Percentiles rank a stretch among this genome's conserved stretches.
Conservation (phyloP, 371 early-diverging fungal genomes). For the Mycotypha africana region DNA sequence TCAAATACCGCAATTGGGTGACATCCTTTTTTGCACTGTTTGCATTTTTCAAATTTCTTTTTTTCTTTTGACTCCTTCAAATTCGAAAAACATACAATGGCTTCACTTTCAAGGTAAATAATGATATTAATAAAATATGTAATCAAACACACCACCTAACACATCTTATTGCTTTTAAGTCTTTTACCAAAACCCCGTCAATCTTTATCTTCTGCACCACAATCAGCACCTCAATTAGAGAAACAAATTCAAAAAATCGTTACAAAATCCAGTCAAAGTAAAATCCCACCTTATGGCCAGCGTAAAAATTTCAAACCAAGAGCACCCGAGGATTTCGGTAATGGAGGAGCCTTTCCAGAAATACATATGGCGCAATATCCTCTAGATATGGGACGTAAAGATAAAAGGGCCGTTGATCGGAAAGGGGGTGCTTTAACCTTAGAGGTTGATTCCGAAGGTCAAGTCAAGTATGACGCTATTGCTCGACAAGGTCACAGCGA, state of each 20-base stretch:
- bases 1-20: no score
- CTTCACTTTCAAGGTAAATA: slow-evolving; percentile 26
- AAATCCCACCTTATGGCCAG: slow-evolving; percentile 80
- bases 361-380: slow-evolving; percentile 90
- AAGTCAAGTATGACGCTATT: slow-evolving; percentile 87
- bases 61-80: no score
- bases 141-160: background rate
- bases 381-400: slow-evolving; percentile 86
- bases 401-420: slow-evolving; percentile 33
- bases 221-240: slow-evolving; percentile 26
- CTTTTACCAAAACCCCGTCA: slow-evolving; percentile 44
- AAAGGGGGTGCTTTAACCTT: slow-evolving; percentile 76
- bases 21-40: no score
- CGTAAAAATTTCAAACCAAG: slow-evolving; percentile 78
- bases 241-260: slow-evolving; percentile 33
- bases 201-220: slow-evolving; percentile 17
- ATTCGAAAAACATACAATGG: no score
- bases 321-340: slow-evolving; percentile 85
- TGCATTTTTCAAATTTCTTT: no score
- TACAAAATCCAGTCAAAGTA: slow-evolving; percentile 27
- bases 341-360: slow-evolving; percentile 96
- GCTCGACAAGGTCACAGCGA: slow-evolving; percentile 73
- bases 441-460: slow-evolving; percentile 87
- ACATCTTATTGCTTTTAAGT: slow-evolving; percentile 1
- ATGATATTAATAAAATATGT: background rate